Evolutionary conservation across 2,329 filamentous ascomycete genomes (phyloP).

Genomic region (Sporothrix curviconia): DNA sequence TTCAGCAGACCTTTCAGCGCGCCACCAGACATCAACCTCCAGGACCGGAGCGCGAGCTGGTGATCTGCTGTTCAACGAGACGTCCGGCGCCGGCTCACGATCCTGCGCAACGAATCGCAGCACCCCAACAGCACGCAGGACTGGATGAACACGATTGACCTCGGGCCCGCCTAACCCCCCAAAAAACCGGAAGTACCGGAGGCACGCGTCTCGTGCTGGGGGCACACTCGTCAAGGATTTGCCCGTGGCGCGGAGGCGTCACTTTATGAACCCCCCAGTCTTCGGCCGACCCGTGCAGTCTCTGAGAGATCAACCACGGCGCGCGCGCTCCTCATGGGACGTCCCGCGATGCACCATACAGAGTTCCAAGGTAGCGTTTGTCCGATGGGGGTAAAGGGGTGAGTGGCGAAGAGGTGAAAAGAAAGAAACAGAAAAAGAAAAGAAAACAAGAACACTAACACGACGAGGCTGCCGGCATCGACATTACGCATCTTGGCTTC

Average conservation of each 20-base stretch:
- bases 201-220: slow-evolving; percentile 30
- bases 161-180: slow-evolving; percentile 22
- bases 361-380: too few relatives aligned
- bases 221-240: too few relatives aligned
- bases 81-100: slow-evolving; percentile 29
- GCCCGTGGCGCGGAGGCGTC: too few relatives aligned
- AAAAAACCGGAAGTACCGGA: slow-evolving; percentile 29
- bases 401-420: slow-evolving; percentile 29
- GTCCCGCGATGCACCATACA: too few relatives aligned
- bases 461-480: too few relatives aligned
- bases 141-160: slow-evolving; percentile 30
- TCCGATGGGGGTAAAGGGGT: too few relatives aligned
- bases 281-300: too few relatives aligned
- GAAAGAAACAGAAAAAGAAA: not conserved
- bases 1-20: slow-evolving; percentile 36
- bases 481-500: slow-evolving; percentile 27
- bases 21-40: slow-evolving; percentile 27
- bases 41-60: slow-evolving; percentile 28
- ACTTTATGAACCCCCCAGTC: too few relatives aligned
- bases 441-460: too few relatives aligned
- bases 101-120: slow-evolving; percentile 37
- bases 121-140: slow-evolving; percentile 30
- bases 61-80: slow-evolving; percentile 35
- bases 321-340: too few relatives aligned
- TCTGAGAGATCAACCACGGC: too few relatives aligned